These are phyloP conservation scores for Periconia digitata DNA, from an alignment of 2,329 filamentous ascomycete genomes.

Conservation along the genomic window DNA sequence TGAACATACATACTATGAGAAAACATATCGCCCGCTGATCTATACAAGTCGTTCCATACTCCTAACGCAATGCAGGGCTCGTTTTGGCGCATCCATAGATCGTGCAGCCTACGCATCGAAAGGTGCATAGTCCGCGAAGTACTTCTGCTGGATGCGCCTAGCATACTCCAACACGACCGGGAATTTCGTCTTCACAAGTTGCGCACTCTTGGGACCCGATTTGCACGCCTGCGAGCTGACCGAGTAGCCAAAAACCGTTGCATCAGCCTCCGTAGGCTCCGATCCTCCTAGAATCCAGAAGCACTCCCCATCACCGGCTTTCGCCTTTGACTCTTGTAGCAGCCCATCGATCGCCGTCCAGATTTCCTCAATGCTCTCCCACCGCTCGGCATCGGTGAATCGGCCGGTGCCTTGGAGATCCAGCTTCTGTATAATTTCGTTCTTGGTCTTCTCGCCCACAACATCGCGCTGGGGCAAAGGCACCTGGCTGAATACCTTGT, in stretches of 20 bases:
- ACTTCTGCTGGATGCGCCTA: conserved; percentile 55
- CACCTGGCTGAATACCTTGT: conserved; percentile 50
- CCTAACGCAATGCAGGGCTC: no score
- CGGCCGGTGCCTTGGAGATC: conserved; percentile 60
- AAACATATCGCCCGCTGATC: no score
- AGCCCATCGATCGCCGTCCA: conserved; percentile 57
- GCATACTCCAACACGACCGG: conserved; percentile 60
- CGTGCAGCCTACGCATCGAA: not conserved
- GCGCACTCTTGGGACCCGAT: conserved; percentile 53
- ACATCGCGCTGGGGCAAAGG: conserved; percentile 56
- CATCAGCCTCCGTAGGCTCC: conserved; percentile 60
- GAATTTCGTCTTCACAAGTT: conserved; percentile 49
- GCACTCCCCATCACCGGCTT: conserved; percentile 33
- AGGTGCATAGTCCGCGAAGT: conserved; percentile 60
- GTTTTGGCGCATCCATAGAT: not conserved
- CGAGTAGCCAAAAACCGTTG: conserved; percentile 61
- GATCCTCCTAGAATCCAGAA: conserved; percentile 62
- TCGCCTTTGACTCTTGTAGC: conserved; percentile 43
- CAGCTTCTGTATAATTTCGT: conserved; percentile 48
- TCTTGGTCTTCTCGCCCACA: conserved; percentile 55
- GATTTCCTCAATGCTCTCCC: conserved; percentile 50
- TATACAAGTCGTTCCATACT: no score
- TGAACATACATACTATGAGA: no score
- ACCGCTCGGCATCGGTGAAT: conserved; percentile 54
- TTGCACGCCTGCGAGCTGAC: conserved; percentile 54